These are phyloP conservation scores for Licmophora abbreviata DNA, from an alignment of 108 stramenopile species.

Conservation along the genomic window DNA sequence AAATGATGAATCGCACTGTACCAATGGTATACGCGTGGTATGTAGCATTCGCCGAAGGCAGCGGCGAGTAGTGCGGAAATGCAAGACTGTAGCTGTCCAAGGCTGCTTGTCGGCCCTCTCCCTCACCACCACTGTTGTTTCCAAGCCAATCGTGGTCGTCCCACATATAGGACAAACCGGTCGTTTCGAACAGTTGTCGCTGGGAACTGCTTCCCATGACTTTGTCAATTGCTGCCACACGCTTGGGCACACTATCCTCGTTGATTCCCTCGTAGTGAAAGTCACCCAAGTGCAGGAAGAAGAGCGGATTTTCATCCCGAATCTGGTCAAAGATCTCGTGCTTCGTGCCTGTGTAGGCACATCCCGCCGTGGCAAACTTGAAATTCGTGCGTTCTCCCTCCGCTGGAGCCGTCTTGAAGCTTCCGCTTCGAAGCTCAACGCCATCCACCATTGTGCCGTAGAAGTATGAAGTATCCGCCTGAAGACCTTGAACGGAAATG, in stretches of 20 bases:
- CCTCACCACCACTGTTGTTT: slow-evolving; percentile 25
- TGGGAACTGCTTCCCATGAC: slow-evolving; percentile 40
- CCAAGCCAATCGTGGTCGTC: slow-evolving; percentile 60
- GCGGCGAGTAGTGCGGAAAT: slow-evolving; percentile 31
- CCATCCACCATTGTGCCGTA: slow-evolving; percentile 19
- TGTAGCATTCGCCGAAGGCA: too few species aligned
- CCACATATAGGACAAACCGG: slow-evolving; percentile 41
- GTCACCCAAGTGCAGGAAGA: slow-evolving; percentile 48
- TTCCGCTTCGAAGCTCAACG: slow-evolving; percentile 16
- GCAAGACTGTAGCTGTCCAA: slow-evolving; percentile 23
- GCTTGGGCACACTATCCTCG: slow-evolving; percentile 19
- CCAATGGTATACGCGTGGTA: slow-evolving; percentile 59
- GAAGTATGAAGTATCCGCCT: slow-evolving; percentile 21
- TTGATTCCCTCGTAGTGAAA: slow-evolving; percentile 49
- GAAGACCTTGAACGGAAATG: slow-evolving; percentile 19
- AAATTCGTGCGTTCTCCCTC: slow-evolving; percentile 35
- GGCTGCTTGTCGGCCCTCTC: slow-evolving; percentile 17
- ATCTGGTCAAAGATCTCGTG: slow-evolving; percentile 20
- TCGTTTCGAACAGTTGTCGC: slow-evolving; percentile 25
- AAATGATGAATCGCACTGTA: slow-evolving; percentile 45
- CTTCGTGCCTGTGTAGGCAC: slow-evolving; percentile 34
- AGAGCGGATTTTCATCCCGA: slow-evolving; percentile 23
- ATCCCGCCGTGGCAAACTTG: slow-evolving; percentile 35
- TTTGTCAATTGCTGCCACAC: slow-evolving; percentile 32
- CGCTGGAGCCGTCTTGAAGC: slow-evolving; percentile 25